phyloP scores from a whole-genome alignment of 139 green algal genomes.

The Desmodesmus armatus region DNA sequence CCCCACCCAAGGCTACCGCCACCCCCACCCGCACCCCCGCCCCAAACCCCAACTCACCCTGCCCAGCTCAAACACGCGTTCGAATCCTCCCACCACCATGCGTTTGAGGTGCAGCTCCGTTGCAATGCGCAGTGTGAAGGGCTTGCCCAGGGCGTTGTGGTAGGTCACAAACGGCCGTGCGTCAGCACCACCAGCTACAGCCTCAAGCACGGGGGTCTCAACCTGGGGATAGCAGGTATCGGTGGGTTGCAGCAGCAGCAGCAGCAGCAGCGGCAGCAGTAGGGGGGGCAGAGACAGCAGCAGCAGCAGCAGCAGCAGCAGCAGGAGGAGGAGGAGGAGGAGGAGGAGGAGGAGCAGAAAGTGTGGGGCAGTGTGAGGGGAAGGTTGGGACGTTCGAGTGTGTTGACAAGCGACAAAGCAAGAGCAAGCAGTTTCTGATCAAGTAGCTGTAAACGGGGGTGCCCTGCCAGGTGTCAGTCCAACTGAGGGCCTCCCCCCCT shows the following conservation, averaged over 20 bases:
- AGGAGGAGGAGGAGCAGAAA: too few species aligned
- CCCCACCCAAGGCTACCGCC: too few species aligned
- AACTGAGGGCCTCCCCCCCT: too few species aligned
- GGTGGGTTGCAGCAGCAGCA: neutral
- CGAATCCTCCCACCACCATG: constrained; percentile 87
- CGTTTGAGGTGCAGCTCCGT: constrained; percentile 99
- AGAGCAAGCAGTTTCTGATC: too few species aligned
- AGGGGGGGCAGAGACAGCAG: neutral
- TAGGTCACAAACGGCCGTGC: constrained; percentile 96
- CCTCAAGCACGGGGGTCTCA: constrained; percentile 89
- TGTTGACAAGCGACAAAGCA: too few species aligned
- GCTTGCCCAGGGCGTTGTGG: constrained; percentile 91
- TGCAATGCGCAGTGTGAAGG: constrained; percentile 96
- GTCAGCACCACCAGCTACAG: constrained; percentile 92
- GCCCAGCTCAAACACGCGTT: constrained; percentile 98
- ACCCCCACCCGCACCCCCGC: neutral
- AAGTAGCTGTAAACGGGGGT: too few species aligned
- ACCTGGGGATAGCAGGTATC: constrained; percentile 46
- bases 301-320: too few species aligned
- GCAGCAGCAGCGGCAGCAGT: neutral
- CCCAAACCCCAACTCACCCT: constrained; percentile 47
- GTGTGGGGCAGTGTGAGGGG: too few species aligned
- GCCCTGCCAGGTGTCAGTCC: too few species aligned
- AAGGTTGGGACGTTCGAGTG: too few species aligned
- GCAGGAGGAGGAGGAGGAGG: too few species aligned